Percentiles rank a stretch among this genome's conserved stretches.
phyloP scores from a whole-genome alignment of 2,329 filamentous ascomycete species.

The Parastagonospora nodorum region DNA sequence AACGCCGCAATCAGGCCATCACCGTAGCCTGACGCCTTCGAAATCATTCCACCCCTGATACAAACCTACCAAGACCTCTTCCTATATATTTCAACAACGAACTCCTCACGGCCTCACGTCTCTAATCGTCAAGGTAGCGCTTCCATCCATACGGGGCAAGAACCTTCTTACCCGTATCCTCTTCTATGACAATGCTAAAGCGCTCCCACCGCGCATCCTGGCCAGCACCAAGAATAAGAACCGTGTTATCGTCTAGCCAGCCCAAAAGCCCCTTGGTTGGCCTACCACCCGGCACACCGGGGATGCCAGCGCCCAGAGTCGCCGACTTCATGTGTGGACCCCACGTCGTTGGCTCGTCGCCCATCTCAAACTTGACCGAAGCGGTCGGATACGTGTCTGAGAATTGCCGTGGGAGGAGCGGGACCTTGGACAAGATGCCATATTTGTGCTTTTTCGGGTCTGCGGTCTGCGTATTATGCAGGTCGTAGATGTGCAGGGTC shows the following conservation, averaged over 20 bases:
- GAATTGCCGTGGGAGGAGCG: conserved; percentile 83
- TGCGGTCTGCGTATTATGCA: conserved; percentile 44
- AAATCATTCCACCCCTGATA: too few species aligned
- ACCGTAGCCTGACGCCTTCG: too few species aligned
- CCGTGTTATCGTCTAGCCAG: conserved; percentile 75
- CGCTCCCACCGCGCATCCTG: conserved; percentile 86
- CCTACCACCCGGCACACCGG: conserved; percentile 59
- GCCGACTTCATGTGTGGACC: conserved; percentile 35
- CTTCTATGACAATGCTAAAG: conserved; percentile 55
- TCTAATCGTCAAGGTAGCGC: conserved; percentile 62
- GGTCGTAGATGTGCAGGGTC: conserved; percentile 91
- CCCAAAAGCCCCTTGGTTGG: conserved; percentile 84
- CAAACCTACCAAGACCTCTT: too few species aligned
- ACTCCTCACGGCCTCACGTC: neutral
- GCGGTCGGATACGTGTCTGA: conserved; percentile 89
- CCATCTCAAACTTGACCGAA: conserved; percentile 79
- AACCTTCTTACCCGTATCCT: conserved; percentile 68
- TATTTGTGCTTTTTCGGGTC: conserved; percentile 63
- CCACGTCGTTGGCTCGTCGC: conserved; percentile 65
- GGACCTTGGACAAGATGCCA: conserved; percentile 82
- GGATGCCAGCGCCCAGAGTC: conserved; percentile 53
- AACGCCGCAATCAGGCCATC: too few species aligned
- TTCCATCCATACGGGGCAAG: conserved; percentile 81
- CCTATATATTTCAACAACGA: too few species aligned
- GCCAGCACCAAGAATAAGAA: conserved; percentile 80